Conservation (phyloP, 163 green algal species). For the Coccomyxa subellipsoidea region DNA sequence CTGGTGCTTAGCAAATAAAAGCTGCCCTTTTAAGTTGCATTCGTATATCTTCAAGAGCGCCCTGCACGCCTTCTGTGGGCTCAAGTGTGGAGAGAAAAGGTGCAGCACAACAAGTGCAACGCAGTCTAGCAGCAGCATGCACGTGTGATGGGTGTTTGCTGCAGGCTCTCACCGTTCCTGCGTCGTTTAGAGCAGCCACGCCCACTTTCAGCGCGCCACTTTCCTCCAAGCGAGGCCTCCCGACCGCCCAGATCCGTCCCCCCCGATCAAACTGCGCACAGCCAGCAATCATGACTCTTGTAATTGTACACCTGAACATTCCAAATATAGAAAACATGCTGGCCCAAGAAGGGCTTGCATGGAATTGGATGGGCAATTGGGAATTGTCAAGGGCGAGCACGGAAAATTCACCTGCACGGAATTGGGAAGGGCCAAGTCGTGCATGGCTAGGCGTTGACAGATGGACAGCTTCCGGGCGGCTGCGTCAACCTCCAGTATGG, state of each 20-base stretch:
- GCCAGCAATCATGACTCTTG: not conserved
- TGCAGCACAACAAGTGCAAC: too few relatives aligned
- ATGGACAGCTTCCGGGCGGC: not conserved
- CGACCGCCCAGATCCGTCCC: not conserved
- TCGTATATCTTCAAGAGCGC: too few relatives aligned
- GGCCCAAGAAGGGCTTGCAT: too few relatives aligned
- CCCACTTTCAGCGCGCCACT: not conserved
- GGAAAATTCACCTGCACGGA: not conserved
- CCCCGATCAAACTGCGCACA: not conserved
- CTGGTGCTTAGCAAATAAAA: too few relatives aligned
- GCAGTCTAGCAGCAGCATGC: too few relatives aligned
- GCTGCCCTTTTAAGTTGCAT: too few relatives aligned
- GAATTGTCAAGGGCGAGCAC: too few relatives aligned
- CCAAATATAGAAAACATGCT: not conserved
- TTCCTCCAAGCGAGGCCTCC: not conserved
- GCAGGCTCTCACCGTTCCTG: not conserved
- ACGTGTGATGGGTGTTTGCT: too few relatives aligned
- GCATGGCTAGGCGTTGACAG: not conserved
- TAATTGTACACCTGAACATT: not conserved
- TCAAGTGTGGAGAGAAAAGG: too few relatives aligned
- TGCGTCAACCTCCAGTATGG: not conserved
- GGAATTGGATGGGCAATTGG: too few relatives aligned
- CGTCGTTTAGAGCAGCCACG: not conserved
- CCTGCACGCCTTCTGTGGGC: too few relatives aligned
- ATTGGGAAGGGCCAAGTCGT: not conserved